These are phyloP conservation scores for Pulveroboletus sp. DNA, from an alignment of 768 basidiomycete species.

Conservation along the genomic window DNA sequence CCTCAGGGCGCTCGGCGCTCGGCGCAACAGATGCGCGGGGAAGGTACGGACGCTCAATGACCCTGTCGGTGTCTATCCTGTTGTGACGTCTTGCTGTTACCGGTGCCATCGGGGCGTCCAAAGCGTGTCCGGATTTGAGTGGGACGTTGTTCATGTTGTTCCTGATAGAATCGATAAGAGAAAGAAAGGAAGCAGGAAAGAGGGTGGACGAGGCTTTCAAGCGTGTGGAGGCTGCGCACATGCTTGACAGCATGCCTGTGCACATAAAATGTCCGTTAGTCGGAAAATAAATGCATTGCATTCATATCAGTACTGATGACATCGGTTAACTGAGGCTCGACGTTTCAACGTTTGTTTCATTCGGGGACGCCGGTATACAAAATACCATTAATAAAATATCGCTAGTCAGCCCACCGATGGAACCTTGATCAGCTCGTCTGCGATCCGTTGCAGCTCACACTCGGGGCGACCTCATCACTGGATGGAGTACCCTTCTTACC, in stretches of 20 bases:
- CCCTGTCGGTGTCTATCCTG: slow-evolving; percentile 25
- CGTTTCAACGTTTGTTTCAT: not conserved
- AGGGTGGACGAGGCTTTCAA: slow-evolving; percentile 12
- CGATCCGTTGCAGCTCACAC: slow-evolving; percentile 1
- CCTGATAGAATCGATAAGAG: slow-evolving; percentile 18
- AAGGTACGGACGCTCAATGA: slow-evolving; percentile 26
- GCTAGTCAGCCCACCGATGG: slow-evolving; percentile 3
- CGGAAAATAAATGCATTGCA: slow-evolving; percentile 12
- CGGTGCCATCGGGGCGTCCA: slow-evolving; percentile 20
- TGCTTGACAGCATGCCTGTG: slow-evolving; percentile 12
- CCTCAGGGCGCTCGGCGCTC: slow-evolving; percentile 19
- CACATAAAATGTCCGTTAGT: not conserved
- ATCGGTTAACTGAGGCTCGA: not conserved
- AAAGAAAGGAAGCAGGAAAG: slow-evolving; percentile 15
- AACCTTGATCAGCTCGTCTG: slow-evolving; percentile 15
- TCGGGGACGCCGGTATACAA: slow-evolving; percentile 14
- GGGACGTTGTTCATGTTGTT: slow-evolving; percentile 16
- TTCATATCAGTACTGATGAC: slow-evolving; percentile 2
- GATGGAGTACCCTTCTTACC: slow-evolving; percentile 35
- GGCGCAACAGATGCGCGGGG: slow-evolving; percentile 27
- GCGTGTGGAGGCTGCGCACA: slow-evolving; percentile 10
- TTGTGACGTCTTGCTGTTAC: slow-evolving; percentile 15
- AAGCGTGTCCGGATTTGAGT: slow-evolving; percentile 16
- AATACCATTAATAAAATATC: slow-evolving; percentile 6
- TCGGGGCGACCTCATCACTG: slow-evolving; percentile 18